Conservation (phyloP, 257 asterid genomes). For the Capsicum pubescens region DNA sequence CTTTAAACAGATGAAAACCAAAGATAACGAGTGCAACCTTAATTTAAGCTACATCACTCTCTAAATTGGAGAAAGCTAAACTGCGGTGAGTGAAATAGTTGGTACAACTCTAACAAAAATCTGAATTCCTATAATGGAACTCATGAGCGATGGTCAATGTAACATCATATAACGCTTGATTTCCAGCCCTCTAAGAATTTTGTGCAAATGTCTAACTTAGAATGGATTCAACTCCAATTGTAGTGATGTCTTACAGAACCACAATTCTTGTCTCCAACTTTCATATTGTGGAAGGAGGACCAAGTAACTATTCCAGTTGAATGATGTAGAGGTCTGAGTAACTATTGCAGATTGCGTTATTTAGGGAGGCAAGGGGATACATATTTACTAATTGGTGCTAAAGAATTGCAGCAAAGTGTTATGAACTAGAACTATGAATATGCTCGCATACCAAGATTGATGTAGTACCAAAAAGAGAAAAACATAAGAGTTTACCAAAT, state of each 20-base stretch:
- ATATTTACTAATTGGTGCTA: background rate
- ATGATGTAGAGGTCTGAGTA: background rate
- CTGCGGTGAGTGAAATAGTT: background rate
- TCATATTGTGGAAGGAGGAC: background rate
- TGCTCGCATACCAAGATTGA: constrained; percentile 1
- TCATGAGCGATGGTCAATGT: background rate
- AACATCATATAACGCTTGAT: background rate
- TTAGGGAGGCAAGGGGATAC: background rate
- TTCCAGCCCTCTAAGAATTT: constrained; percentile 18
- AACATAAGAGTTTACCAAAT: background rate
- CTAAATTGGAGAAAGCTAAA: background rate
- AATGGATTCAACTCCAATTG: background rate
- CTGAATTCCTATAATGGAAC: background rate
- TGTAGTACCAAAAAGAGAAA: constrained; percentile 1
- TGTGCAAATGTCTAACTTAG: background rate
- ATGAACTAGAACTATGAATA: constrained; percentile 7
- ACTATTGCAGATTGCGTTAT: background rate
- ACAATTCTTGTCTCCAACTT: background rate
- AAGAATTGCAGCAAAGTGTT: background rate
- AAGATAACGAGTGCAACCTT: background rate
- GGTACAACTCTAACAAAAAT: background rate
- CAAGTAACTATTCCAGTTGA: background rate
- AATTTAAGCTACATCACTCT: constrained; percentile 1
- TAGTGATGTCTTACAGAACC: background rate
- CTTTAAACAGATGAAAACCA: background rate